These are phyloP conservation scores for Coffea humblotiana DNA, from an alignment of 305 asterid genomes.

Conservation along the genomic window DNA sequence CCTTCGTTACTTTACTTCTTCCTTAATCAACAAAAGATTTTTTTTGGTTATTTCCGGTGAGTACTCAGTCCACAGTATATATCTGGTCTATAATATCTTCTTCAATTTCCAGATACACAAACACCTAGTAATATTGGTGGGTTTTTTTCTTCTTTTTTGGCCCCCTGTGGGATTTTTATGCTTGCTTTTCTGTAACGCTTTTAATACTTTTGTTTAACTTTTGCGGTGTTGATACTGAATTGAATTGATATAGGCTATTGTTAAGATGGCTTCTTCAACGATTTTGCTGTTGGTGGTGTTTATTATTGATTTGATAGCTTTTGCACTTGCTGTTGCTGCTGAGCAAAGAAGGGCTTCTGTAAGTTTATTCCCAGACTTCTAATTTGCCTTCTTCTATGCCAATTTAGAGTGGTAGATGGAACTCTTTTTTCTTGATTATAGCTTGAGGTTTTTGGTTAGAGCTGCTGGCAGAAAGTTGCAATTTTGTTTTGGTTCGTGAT, in stretches of 20 bases:
- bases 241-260: neutral
- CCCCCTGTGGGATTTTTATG: neutral
- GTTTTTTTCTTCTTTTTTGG: neutral
- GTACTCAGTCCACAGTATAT: neutral
- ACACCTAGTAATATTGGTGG: neutral
- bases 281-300: constrained; percentile 48
- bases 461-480: neutral
- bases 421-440: neutral
- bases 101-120: neutral
- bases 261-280: constrained; percentile 56
- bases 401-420: no score
- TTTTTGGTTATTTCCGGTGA: neutral
- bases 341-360: constrained; percentile 70
- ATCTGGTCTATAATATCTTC: neutral
- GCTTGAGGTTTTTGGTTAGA: neutral
- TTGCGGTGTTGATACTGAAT: neutral
- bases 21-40: neutral
- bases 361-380: constrained; percentile 15
- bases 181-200: constrained; percentile 4
- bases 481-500: neutral
- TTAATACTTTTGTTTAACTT: neutral
- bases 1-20: neutral
- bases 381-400: neutral
- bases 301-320: constrained; percentile 67
- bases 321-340: constrained; percentile 80